phyloP scores from a whole-genome alignment of 306 rosid species.

The Fagus crenata region DNA sequence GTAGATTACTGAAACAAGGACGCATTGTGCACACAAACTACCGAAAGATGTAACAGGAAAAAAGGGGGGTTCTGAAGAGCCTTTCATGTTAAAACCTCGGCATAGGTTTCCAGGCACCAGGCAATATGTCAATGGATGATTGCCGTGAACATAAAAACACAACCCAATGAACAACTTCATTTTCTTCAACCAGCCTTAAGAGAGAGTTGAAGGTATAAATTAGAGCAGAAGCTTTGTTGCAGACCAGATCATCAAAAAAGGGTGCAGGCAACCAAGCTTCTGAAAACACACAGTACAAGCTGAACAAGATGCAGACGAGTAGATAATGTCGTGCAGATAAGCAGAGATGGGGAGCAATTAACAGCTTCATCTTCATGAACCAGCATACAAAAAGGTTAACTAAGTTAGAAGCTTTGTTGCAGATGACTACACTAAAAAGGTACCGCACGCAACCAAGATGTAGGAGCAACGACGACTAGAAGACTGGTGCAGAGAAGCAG shows the following conservation, averaged over 20 bases:
- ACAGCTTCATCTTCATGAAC: conserved; percentile 46
- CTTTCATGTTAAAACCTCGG: not conserved
- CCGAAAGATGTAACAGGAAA: not conserved
- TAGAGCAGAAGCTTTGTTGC: conserved; percentile 23
- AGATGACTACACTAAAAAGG: conserved; percentile 38
- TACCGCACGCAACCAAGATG: conserved; percentile 46
- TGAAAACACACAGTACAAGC: conserved; percentile 10
- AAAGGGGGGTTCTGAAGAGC: not conserved
- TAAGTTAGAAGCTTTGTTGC: conserved; percentile 42
- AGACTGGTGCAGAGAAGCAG: conserved; percentile 67
- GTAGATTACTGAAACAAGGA: not conserved
- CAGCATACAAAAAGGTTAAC: conserved; percentile 40
- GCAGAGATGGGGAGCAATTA: conserved; percentile 24
- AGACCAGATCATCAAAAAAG: conserved; percentile 13
- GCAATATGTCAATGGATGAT: not conserved
- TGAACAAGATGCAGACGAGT: conserved; percentile 26
- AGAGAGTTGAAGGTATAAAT: conserved; percentile 2
- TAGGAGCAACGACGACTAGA: conserved; percentile 57
- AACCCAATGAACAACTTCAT: conserved; percentile 25
- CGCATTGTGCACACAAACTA: not conserved
- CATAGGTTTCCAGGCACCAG: not conserved
- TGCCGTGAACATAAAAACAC: not conserved
- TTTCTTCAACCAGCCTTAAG: conserved; percentile 23
- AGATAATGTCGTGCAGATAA: conserved; percentile 36
- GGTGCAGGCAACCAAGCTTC: conserved; percentile 22